Conservation (phyloP, 805 yeast species). For the Pichia eremophila region DNA sequence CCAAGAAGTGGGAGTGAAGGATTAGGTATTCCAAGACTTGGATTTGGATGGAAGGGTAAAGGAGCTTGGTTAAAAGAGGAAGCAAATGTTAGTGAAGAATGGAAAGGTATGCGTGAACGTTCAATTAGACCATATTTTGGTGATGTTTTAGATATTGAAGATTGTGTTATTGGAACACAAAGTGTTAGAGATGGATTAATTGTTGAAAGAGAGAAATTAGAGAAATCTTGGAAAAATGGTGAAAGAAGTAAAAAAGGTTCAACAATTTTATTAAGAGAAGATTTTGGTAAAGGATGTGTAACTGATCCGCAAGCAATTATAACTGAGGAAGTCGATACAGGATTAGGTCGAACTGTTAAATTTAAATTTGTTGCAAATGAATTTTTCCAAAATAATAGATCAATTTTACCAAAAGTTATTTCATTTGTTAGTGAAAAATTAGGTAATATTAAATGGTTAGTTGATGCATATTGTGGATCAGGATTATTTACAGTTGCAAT, state of each 20-base stretch:
- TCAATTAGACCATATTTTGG: slow-evolving; percentile 31
- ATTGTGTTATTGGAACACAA: slow-evolving; percentile 80
- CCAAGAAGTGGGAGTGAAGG: slow-evolving; percentile 13
- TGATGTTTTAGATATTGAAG: slow-evolving; percentile 89
- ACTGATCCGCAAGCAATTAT: slow-evolving; percentile 74
- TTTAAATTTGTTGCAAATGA: slow-evolving; percentile 92
- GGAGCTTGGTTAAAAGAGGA: slow-evolving; percentile 38
- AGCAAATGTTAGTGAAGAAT: not conserved
- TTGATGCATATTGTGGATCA: slow-evolving; percentile 94
- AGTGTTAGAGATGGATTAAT: slow-evolving; percentile 66
- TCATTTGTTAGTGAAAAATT: slow-evolving; percentile 70
- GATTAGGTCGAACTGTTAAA: slow-evolving; percentile 28
- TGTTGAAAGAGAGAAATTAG: slow-evolving; percentile 55
- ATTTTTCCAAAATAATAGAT: slow-evolving; percentile 92
- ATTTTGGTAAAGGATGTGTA: slow-evolving; percentile 63
- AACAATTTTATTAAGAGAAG: slow-evolving; percentile 76
- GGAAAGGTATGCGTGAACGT: slow-evolving; percentile 7
- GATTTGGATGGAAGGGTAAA: slow-evolving; percentile 82
- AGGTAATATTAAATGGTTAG: slow-evolving; percentile 45
- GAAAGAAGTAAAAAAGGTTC: slow-evolving; percentile 52
- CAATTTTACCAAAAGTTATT: slow-evolving; percentile 78
- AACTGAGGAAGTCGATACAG: slow-evolving; percentile 62
- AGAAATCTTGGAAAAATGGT: slow-evolving; percentile 26
- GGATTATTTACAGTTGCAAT: slow-evolving; percentile 89
- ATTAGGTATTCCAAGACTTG: slow-evolving; percentile 52